Percentiles rank a stretch among this genome's conserved stretches.
Evolutionary conservation across 176 grass and related monocot genomes (phyloP).

Genomic region (Lolium multiflorum): DNA sequence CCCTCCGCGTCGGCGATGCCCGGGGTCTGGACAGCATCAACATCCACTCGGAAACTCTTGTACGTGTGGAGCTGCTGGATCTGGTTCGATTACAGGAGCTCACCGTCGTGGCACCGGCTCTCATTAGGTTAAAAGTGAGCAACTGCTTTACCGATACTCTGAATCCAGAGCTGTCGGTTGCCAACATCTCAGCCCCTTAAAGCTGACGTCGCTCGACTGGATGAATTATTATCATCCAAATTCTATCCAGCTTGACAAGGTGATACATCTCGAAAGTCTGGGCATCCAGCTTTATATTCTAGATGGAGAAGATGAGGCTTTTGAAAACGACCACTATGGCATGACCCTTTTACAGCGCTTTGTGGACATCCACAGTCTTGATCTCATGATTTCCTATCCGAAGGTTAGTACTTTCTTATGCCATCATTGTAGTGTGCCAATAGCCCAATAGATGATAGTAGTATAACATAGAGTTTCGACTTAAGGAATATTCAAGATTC

Average conservation of each 20-base stretch:
- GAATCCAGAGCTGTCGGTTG: neutral
- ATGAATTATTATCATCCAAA: neutral
- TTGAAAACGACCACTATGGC: neutral
- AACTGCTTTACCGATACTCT: neutral
- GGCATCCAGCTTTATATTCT: neutral
- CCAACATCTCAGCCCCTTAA: neutral
- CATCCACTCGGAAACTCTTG: neutral
- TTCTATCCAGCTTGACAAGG: neutral
- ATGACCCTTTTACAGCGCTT: neutral
- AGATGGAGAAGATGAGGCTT: neutral
- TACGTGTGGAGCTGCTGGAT: neutral
- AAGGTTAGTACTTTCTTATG: neutral
- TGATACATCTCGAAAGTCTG: neutral
- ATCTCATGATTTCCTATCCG: neutral
- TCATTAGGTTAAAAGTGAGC: neutral
- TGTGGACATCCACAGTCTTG: neutral
- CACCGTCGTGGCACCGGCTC: neutral
- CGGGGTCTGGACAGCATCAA: neutral
- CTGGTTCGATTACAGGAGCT: neutral
- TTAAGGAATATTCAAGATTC: neutral
- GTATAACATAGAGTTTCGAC: neutral
- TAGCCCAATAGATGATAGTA: neutral
- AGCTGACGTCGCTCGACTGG: neutral
- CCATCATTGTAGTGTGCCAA: neutral
- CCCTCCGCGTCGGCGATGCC: too few relatives aligned